A percentile compares a stretch with the other conserved stretches of the same genome.
Evolutionary conservation across 164 flowering plant genomes (phyloP).

Genomic region (Kingdonia uniflora): DNA sequence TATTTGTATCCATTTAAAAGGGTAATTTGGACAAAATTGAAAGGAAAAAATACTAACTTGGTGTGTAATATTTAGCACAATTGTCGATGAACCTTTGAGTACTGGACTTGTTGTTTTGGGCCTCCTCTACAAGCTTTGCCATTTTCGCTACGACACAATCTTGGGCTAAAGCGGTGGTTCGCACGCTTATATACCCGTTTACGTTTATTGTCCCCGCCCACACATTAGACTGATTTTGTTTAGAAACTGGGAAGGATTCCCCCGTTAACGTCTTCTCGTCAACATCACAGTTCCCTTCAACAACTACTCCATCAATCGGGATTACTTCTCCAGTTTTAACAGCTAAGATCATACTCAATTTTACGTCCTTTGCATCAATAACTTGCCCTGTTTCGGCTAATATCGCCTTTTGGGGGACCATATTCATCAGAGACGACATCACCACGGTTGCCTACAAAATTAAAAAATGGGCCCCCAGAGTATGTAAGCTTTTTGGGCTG

Average conservation of each 20-base stretch:
- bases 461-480: not conserved
- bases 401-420: slow-evolving; percentile 70
- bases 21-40: no score
- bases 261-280: slow-evolving; percentile 38
- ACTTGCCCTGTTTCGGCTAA: slow-evolving; percentile 71
- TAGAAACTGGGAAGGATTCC: slow-evolving; percentile 74
- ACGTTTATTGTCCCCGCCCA: slow-evolving; percentile 92
- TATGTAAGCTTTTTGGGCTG: not conserved
- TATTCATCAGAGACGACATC: slow-evolving; percentile 67
- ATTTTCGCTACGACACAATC: slow-evolving; percentile 83
- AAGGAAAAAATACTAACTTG: slow-evolving; percentile 34
- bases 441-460: slow-evolving; percentile 51
- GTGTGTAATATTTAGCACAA: slow-evolving; percentile 74
- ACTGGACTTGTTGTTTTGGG: slow-evolving; percentile 62
- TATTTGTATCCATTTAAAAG: no score
- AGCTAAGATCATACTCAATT: slow-evolving; percentile 50
- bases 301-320: slow-evolving; percentile 82
- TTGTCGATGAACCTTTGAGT: slow-evolving; percentile 69
- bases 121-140: slow-evolving; percentile 94
- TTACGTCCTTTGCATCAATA: slow-evolving; percentile 54
- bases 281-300: slow-evolving; percentile 32
- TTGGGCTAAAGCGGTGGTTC: slow-evolving; percentile 67
- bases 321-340: slow-evolving; percentile 81
- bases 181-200: slow-evolving; percentile 75
- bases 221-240: slow-evolving; percentile 53